A percentile compares a stretch with the other conserved stretches of the same genome.
Conservation (phyloP, 495 filamentous ascomycete species). For the Neurospora intermedia region DNA sequence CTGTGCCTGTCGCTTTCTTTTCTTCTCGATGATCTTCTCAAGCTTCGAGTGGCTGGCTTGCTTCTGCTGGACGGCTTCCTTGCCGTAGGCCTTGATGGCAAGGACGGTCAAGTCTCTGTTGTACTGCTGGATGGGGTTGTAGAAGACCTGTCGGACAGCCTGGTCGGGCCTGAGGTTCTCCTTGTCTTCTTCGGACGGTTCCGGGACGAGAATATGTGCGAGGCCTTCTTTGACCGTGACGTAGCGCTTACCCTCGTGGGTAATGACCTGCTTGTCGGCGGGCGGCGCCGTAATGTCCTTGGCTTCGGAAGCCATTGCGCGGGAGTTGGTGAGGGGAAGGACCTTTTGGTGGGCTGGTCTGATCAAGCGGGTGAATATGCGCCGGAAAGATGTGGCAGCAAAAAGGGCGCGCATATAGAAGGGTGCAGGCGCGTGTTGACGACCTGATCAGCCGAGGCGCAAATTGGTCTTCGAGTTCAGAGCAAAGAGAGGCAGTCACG, state of each 20-base stretch:
- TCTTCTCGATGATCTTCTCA: constrained; percentile 32
- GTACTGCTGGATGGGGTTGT: constrained; percentile 98
- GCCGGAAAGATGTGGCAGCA: constrained; percentile 3
- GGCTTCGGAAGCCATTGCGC: constrained; percentile 20
- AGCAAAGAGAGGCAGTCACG: not conserved
- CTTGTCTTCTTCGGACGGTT: constrained; percentile 19
- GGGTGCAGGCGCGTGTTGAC: not conserved
- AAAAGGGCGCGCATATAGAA: constrained; percentile 5
- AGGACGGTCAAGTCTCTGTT: constrained; percentile 92
- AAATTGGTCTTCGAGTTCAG: not conserved
- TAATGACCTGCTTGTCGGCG: constrained; percentile 23
- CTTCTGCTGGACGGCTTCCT: constrained; percentile 48
- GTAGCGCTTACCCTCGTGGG: constrained; percentile 29
- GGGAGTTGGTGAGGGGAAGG: not conserved
- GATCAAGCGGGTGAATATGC: constrained; percentile 4
- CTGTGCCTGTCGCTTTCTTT: constrained; percentile 33
- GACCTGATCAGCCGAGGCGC: not conserved
- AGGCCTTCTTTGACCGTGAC: constrained; percentile 35
- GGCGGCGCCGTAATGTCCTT: constrained; percentile 14
- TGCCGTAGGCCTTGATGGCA: constrained; percentile 73
- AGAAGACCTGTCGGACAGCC: constrained; percentile 73
- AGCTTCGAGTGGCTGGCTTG: constrained; percentile 26
- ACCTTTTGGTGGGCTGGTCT: not conserved
- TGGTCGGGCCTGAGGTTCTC: constrained; percentile 19
- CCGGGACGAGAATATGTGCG: constrained; percentile 35